A percentile compares a stretch with the other conserved stretches of the same genome.
These are phyloP conservation scores for Phytopythium sindhum DNA, from an alignment of 352 stramenopile species.

Conservation along the genomic window DNA sequence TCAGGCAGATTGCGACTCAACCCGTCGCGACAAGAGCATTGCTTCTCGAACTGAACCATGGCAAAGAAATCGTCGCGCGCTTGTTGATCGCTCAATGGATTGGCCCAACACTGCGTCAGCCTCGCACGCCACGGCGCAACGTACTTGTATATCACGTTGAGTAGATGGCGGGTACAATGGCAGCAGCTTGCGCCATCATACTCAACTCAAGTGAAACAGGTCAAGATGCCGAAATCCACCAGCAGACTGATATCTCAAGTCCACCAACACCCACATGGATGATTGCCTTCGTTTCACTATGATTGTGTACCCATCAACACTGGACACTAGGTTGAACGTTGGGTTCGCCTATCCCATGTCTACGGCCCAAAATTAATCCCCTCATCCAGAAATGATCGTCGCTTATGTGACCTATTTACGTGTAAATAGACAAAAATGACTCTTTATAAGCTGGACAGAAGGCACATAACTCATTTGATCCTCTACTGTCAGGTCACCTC, in stretches of 20 bases:
- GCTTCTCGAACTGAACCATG: no score
- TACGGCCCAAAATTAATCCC: neutral
- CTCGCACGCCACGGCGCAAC: neutral
- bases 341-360: neutral
- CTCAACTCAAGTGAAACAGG: neutral
- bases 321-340: neutral
- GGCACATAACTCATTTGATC: neutral
- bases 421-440: neutral
- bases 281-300: neutral
- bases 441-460: neutral
- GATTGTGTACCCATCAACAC: neutral
- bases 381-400: neutral
- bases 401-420: neutral
- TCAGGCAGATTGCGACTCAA: neutral
- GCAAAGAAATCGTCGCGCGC: no score
- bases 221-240: neutral
- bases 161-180: no score
- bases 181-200: neutral
- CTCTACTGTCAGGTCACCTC: neutral
- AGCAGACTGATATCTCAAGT: constrained; percentile 1
- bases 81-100: neutral
- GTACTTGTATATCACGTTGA: neutral
- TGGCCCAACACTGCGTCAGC: neutral
- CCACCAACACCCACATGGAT: neutral
- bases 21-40: no score